Evolutionary conservation across 164 flowering plant genomes (phyloP), one percentile per base, ranked within the genome.

Genomic region (Macadamia tetraphylla): DNA sequence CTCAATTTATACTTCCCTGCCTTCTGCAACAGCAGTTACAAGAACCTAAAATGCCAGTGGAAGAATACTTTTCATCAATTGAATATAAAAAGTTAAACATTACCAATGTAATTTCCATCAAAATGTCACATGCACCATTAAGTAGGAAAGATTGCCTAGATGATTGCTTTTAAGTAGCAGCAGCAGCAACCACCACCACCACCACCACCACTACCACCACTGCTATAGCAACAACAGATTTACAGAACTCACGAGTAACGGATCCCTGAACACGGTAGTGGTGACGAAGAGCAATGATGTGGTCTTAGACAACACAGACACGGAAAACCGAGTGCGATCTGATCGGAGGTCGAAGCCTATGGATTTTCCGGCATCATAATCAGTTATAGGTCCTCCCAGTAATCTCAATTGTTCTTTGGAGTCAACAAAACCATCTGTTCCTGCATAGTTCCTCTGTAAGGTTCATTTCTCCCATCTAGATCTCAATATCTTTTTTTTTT

Each of bases 341-440:
- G 73, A 67, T 29, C 77, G 74, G 64, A 64, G 62, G 17, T 29
- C 61, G 10, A 68, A 65, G 56, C 68, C 79, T 30, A 59, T 60
- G 0, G 78, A 66, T 52, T 61, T 43, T 42, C 51, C 80, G 1
- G 60, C 64, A 14, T 57, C 58, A 1, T 66, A 52, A 35, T 73
- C 74, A 13, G 55, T 64, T 17, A 32, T 51, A 14, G 14, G 70
- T 49, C 66, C 78, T 46, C 18, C 40, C 49, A 81, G 83, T 57
- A 90, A 90, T 51, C 78, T 90, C 6, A 86, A 82, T 51, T 79
- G 84, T 70, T 88, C 88, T 67, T 60, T 90, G 70, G 80, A 83
- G 63, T 78, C 89, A 0, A 82, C 85, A 12, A 86, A 81, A 29
- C 96, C 96, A 29, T 82, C 80, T 1, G 88, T 90, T 23, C 78